These are phyloP conservation scores for Cutaneotrichosporon cavernicola DNA, from an alignment of 1,284 basidiomycete species.

Conservation along the genomic window DNA sequence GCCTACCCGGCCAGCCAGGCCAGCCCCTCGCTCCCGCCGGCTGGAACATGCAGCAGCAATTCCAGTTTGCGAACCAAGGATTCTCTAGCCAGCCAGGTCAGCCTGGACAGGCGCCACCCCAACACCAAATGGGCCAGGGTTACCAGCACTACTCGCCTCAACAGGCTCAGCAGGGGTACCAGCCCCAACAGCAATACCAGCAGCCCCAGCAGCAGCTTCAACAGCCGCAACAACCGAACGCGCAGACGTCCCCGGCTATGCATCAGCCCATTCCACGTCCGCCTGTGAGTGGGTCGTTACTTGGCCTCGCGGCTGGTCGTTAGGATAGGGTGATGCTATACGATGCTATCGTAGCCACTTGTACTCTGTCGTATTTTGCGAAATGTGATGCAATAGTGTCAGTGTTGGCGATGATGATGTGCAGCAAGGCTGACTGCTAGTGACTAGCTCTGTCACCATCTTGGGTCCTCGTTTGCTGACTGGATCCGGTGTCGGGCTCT, in stretches of 20 bases:
- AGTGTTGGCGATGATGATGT: too few relatives aligned
- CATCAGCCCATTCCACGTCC: constrained; percentile 29
- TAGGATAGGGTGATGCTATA: neutral
- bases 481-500: too few relatives aligned
- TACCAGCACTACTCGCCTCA: constrained; percentile 5
- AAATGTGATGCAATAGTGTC: too few relatives aligned
- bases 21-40: neutral
- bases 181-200: constrained; percentile 2
- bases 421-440: too few relatives aligned
- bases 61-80: neutral
- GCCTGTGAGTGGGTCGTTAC: constrained; percentile 23
- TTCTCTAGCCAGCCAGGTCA: neutral
- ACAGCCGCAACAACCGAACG: constrained; percentile 6
- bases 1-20: constrained; percentile 15
- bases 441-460: too few relatives aligned
- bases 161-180: neutral
- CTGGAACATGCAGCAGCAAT: constrained; percentile 7
- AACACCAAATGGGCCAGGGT: neutral
- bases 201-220: constrained; percentile 9
- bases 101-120: neutral
- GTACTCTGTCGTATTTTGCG: neutral
- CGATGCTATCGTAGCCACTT: neutral
- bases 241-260: constrained; percentile 17
- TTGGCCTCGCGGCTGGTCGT: constrained; percentile 19
- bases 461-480: too few relatives aligned